Conservation (phyloP, 2,329 filamentous ascomycete genomes). For the Ceratocystis ficicola region DNA sequence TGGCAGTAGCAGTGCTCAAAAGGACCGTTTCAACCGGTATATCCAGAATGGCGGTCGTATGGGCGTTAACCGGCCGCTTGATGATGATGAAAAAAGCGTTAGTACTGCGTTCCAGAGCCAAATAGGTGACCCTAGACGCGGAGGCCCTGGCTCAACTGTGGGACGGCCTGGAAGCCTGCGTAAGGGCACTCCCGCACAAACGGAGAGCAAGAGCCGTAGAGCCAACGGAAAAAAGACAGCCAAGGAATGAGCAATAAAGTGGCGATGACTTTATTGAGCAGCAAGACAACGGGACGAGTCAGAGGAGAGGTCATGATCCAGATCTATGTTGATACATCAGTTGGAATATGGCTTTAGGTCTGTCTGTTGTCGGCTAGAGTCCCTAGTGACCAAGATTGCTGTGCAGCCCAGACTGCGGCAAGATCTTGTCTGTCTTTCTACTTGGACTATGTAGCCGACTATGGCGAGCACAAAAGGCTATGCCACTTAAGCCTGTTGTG, state of each 20-base stretch:
- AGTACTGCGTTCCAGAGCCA: slow-evolving; percentile 96
- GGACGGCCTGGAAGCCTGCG: neutral
- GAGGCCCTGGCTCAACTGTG: slow-evolving; percentile 26
- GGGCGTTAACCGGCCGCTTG: slow-evolving; percentile 54
- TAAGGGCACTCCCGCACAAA: neutral
- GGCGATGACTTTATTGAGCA: neutral
- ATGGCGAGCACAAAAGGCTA: neutral
- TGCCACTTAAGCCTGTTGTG: too few species aligned
- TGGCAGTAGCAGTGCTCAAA: slow-evolving; percentile 27
- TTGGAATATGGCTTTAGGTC: neutral
- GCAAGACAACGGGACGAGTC: neutral
- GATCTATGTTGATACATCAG: neutral
- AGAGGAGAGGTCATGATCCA: neutral
- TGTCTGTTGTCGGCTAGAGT: neutral
- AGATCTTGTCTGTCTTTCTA: neutral
- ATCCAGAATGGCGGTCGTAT: slow-evolving; percentile 72
- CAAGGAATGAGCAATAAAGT: slow-evolving; percentile 15
- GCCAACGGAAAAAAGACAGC: slow-evolving; percentile 12
- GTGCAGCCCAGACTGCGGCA: neutral
- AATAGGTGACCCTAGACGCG: slow-evolving; percentile 44
- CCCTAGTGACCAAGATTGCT: neutral
- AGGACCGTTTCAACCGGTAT: slow-evolving; percentile 83
- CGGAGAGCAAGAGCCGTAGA: slow-evolving; percentile 9
- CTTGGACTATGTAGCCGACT: neutral
- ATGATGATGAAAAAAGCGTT: slow-evolving; percentile 92